A percentile compares a stretch with the other conserved stretches of the same genome.
Conservation (phyloP, 2,329 filamentous ascomycete species). For the Sporothrix globosa region DNA sequence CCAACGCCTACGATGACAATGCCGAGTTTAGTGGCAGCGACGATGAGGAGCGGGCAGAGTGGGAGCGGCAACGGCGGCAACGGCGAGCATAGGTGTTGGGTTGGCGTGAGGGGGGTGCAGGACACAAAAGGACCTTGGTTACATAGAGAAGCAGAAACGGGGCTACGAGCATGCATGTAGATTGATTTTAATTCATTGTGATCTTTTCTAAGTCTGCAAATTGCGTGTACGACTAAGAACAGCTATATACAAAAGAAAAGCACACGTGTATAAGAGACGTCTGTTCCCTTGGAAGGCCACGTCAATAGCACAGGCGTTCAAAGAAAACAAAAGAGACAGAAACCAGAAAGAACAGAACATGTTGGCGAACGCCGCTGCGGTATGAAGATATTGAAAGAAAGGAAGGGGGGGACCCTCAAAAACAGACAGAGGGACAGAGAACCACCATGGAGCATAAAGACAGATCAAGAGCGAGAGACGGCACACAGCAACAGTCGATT, state of each 20-base stretch:
- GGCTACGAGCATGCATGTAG: conserved; percentile 23
- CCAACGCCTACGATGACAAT: conserved; percentile 52
- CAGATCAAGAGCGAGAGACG: background rate
- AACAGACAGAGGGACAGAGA: background rate
- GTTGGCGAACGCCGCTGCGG: background rate
- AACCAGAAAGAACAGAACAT: background rate
- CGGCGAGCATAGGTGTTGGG: background rate
- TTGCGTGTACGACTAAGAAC: background rate
- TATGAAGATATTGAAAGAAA: background rate
- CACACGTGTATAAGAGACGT: background rate
- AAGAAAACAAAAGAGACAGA: background rate
- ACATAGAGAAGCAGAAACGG: background rate
- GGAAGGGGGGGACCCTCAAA: background rate
- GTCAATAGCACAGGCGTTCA: background rate
- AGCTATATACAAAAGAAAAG: conserved; percentile 2
- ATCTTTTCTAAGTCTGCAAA: background rate
- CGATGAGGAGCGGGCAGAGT: conserved; percentile 65
- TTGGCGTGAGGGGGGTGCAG: background rate
- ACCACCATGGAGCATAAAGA: background rate
- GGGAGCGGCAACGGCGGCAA: conserved; percentile 55
- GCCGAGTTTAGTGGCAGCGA: conserved; percentile 67
- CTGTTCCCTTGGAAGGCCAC: background rate
- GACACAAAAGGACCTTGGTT: background rate
- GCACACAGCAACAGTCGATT: background rate
- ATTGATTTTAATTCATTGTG: background rate